A percentile compares a stretch with the other conserved stretches of the same genome.
Evolutionary conservation across 768 basidiomycete species (phyloP).

Genomic region (Rhizopogon vinicolor): DNA sequence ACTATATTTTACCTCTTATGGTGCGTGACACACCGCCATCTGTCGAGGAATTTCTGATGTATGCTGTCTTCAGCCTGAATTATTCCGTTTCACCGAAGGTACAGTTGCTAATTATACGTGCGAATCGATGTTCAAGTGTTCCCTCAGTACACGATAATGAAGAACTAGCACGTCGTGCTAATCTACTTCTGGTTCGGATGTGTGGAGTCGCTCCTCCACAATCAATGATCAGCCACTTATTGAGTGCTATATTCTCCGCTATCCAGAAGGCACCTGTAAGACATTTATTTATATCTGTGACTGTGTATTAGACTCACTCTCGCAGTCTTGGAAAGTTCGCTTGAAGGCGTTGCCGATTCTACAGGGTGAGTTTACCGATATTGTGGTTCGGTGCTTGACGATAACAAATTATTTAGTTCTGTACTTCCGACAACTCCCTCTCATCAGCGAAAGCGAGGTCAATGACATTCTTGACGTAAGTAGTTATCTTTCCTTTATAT

Average conservation of each 20-base stretch:
- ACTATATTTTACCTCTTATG: slow-evolving; percentile 80
- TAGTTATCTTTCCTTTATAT: background rate
- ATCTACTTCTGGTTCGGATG: slow-evolving; percentile 73
- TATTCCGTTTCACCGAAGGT: slow-evolving; percentile 75
- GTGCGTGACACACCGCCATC: slow-evolving; percentile 31
- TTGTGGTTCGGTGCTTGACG: background rate
- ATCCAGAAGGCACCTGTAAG: slow-evolving; percentile 73
- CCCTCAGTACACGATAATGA: slow-evolving; percentile 65
- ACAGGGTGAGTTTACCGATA: slow-evolving; percentile 44
- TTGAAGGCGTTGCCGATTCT: slow-evolving; percentile 83
- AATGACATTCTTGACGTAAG: slow-evolving; percentile 76
- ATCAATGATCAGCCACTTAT: slow-evolving; percentile 59
- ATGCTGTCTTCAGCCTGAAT: slow-evolving; percentile 49
- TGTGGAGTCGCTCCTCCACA: slow-evolving; percentile 80
- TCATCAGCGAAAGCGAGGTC: slow-evolving; percentile 71
- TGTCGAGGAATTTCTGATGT: background rate
- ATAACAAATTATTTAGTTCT: slow-evolving; percentile 43
- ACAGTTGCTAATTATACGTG: background rate
- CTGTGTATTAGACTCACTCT: slow-evolving; percentile 3
- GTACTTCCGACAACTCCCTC: slow-evolving; percentile 85
- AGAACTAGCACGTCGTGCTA: slow-evolving; percentile 62
- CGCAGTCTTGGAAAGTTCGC: slow-evolving; percentile 82
- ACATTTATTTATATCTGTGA: slow-evolving; percentile 2
- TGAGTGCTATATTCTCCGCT: slow-evolving; percentile 70
- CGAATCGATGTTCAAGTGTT: background rate